phyloP scores from a whole-genome alignment of 805 yeast species.

The Yarrowia divulgata region DNA sequence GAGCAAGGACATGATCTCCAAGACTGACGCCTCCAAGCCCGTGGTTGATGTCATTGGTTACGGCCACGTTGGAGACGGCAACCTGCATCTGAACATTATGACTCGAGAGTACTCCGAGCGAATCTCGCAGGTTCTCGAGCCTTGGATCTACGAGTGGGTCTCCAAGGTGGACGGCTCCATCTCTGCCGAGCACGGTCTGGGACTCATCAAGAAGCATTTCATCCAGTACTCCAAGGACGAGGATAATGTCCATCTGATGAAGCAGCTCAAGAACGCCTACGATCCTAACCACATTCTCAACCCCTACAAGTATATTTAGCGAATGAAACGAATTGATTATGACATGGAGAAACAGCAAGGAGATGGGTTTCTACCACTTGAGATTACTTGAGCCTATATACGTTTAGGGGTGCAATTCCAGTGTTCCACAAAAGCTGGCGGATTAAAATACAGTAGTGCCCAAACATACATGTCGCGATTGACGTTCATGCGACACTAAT shows the following conservation, averaged over 20 bases:
- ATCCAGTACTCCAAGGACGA: slow-evolving; percentile 82
- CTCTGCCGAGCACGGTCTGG: slow-evolving; percentile 97
- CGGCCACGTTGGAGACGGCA: slow-evolving; percentile 99
- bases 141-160: slow-evolving; percentile 94
- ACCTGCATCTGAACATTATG: slow-evolving; percentile 90
- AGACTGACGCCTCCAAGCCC: slow-evolving; percentile 65
- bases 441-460: no score
- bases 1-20: slow-evolving; percentile 66
- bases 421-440: no score
- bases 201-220: slow-evolving; percentile 94
- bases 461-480: no score
- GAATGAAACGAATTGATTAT: no score
- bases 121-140: slow-evolving; percentile 85
- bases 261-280: slow-evolving; percentile 75
- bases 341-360: no score
- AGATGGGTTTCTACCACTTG: no score
- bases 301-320: slow-evolving; percentile 86
- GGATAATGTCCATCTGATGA: slow-evolving; percentile 74
- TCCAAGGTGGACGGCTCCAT: slow-evolving; percentile 72
- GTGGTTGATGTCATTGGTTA: slow-evolving; percentile 92
- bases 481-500: not conserved
- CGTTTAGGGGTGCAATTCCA: no score
- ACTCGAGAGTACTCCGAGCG: slow-evolving; percentile 81
- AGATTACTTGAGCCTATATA: no score
- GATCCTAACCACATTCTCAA: slow-evolving; percentile 94